Percentiles rank a stretch among this genome's conserved stretches.
These are phyloP conservation scores for Tuctoria greenei DNA, from an alignment of 176 grass and related monocot genomes.

Conservation along the genomic window DNA sequence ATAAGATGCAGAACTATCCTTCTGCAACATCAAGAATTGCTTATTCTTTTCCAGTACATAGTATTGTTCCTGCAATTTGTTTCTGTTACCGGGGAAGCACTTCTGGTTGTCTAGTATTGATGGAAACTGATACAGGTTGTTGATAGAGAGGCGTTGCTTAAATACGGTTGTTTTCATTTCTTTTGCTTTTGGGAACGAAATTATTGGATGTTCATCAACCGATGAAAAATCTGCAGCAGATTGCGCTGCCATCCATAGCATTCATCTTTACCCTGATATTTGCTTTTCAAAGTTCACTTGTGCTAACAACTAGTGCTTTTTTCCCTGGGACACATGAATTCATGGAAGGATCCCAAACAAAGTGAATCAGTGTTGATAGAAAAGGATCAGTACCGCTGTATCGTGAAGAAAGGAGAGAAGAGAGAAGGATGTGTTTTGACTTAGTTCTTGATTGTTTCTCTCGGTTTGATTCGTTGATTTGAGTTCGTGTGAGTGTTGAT, in stretches of 20 bases:
- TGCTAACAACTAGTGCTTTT: background rate
- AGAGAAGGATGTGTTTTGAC: too few species aligned
- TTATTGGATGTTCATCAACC: background rate
- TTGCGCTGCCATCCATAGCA: too few species aligned
- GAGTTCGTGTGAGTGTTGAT: too few species aligned
- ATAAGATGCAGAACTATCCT: slow-evolving; percentile 24
- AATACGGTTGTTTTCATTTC: background rate
- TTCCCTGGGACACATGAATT: too few species aligned
- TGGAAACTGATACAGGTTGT: slow-evolving; percentile 11
- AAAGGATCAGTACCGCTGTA: too few species aligned
- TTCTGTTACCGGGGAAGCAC: background rate
- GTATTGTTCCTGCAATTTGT: background rate
- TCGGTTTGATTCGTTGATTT: too few species aligned
- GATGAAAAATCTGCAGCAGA: background rate
- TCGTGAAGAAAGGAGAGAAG: too few species aligned
- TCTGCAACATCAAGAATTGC: slow-evolving; percentile 30
- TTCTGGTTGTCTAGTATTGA: slow-evolving; percentile 15
- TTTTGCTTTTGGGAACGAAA: background rate
- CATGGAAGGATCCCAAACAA: too few species aligned
- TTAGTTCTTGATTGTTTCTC: too few species aligned
- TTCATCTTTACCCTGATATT: background rate
- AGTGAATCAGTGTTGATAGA: too few species aligned
- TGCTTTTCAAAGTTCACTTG: background rate
- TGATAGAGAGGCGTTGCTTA: background rate
- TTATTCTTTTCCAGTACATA: slow-evolving; percentile 56